Evolutionary conservation across 1,139 yeast genomes (phyloP).

Genomic region (Lizanozyma gosingica): DNA sequence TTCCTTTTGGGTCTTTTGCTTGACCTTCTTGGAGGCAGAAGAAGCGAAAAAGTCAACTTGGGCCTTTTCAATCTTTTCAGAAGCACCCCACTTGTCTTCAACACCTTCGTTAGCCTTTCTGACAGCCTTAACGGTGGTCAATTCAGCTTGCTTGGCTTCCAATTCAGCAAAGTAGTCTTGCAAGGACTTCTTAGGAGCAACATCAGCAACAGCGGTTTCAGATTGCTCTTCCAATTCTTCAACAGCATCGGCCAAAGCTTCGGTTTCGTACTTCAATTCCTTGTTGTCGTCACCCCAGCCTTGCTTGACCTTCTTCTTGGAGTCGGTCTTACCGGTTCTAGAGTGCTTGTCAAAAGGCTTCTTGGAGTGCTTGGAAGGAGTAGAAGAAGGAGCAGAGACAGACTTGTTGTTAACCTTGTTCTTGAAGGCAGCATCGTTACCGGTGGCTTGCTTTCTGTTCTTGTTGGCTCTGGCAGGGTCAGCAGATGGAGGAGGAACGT

Average conservation of each 20-base stretch:
- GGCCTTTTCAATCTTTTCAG: constrained; percentile 51
- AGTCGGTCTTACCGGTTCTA: constrained; percentile 74
- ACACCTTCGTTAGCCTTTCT: constrained; percentile 56
- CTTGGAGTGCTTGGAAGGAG: constrained; percentile 50
- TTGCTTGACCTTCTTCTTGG: constrained; percentile 74
- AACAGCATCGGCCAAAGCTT: constrained; percentile 47
- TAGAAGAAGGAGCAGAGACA: constrained; percentile 49
- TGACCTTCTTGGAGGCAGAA: constrained; percentile 50
- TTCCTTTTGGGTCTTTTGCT: constrained; percentile 56
- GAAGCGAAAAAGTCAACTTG: constrained; percentile 49
- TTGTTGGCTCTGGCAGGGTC: constrained; percentile 78
- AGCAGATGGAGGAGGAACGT: constrained; percentile 75
- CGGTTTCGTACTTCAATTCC: constrained; percentile 49
- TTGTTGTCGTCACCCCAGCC: constrained; percentile 77
- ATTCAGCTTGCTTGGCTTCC: constrained; percentile 37
- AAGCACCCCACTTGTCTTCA: constrained; percentile 48
- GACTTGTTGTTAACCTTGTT: constrained; percentile 68
- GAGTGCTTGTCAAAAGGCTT: constrained; percentile 75
- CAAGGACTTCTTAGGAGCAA: constrained; percentile 50
- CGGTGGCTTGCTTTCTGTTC: constrained; percentile 56
- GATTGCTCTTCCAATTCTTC: constrained; percentile 29
- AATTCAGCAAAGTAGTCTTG: constrained; percentile 68
- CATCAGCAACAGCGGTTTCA: constrained; percentile 25
- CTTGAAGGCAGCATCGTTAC: constrained; percentile 87
- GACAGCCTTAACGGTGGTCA: constrained; percentile 30